A percentile compares a stretch with the other conserved stretches of the same genome.
Conservation (phyloP, 169 alveolate species). For the Plasmodium relictum region DNA sequence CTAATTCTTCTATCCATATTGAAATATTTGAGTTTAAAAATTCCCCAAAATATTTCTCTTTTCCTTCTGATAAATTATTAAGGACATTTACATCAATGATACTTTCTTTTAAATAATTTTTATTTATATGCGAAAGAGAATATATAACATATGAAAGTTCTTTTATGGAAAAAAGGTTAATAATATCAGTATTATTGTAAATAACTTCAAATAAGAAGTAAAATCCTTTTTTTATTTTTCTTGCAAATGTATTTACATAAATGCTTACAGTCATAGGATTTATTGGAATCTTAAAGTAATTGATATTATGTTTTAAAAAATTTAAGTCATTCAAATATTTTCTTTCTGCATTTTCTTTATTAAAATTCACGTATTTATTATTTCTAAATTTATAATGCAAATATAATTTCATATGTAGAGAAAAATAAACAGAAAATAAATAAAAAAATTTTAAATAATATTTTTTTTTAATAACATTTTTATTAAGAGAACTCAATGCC, state of each 20-base stretch:
- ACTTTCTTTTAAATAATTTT: conserved; percentile 10
- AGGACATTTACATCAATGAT: not conserved
- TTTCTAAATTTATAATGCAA: not conserved
- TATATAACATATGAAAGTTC: conserved; percentile 49
- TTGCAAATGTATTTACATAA: conserved; percentile 38
- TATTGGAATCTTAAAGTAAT: conserved; percentile 19
- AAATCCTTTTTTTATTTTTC: conserved; percentile 63
- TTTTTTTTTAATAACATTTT: conserved; percentile 32
- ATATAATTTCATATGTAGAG: conserved; percentile 44
- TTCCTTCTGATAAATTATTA: not conserved
- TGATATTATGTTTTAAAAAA: conserved; percentile 20
- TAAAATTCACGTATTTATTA: not conserved
- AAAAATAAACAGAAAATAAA: conserved; percentile 47
- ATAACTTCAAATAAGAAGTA: conserved; percentile 42
- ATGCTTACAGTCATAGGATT: conserved; percentile 64
- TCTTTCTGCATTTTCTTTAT: not conserved
- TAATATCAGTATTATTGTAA: conserved; percentile 1
- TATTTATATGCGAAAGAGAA: conserved; percentile 30
- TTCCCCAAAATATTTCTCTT: not conserved
- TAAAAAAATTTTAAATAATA: conserved; percentile 43
- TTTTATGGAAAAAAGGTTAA: conserved; percentile 24
- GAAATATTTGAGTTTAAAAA: conserved; percentile 11
- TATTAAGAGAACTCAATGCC: conserved; percentile 56
- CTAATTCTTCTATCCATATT: conserved; percentile 4
- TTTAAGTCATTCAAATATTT: not conserved